Percentiles rank a stretch among this genome's conserved stretches.
Conservation (phyloP, 306 rosid genomes). For the Lagenaria siceraria region DNA sequence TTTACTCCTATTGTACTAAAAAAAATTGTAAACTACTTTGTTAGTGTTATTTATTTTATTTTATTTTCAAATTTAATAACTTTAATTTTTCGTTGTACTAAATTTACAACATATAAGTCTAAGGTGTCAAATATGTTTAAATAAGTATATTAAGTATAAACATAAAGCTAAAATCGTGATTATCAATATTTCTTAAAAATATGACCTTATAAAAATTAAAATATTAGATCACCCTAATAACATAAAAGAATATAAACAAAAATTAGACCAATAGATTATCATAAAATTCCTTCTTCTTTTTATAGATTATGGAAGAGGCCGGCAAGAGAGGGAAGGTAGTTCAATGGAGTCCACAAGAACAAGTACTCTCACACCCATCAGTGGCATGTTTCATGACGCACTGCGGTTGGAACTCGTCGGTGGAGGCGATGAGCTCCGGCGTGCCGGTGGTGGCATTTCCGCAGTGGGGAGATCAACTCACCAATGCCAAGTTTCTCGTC, state of each 20-base stretch:
- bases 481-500: conserved; percentile 31
- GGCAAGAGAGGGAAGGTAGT: conserved; percentile 19
- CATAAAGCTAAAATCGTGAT: no score
- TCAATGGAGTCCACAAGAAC: conserved; percentile 30
- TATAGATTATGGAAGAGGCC: conserved; percentile 1
- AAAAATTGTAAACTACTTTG: no score
- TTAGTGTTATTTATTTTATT: no score
- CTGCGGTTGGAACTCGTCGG: conserved; percentile 55
- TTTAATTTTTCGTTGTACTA: no score
- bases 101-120: no score
- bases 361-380: conserved; percentile 22
- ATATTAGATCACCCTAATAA: no score
- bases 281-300: background rate
- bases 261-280: background rate
- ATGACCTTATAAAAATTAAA: no score
- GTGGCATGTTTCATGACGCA: conserved; percentile 35
- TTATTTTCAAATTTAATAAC: no score
- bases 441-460: conserved; percentile 35
- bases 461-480: conserved; percentile 49
- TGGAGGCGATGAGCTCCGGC: conserved; percentile 36
- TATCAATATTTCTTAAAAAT: no score
- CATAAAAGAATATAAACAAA: background rate
- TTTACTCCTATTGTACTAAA: no score
- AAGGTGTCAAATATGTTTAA: no score
- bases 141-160: no score